Evolutionary conservation across 176 grass and related monocot genomes (phyloP), one percentile per base, ranked within the genome.

Genomic region (Avena atlantica): DNA sequence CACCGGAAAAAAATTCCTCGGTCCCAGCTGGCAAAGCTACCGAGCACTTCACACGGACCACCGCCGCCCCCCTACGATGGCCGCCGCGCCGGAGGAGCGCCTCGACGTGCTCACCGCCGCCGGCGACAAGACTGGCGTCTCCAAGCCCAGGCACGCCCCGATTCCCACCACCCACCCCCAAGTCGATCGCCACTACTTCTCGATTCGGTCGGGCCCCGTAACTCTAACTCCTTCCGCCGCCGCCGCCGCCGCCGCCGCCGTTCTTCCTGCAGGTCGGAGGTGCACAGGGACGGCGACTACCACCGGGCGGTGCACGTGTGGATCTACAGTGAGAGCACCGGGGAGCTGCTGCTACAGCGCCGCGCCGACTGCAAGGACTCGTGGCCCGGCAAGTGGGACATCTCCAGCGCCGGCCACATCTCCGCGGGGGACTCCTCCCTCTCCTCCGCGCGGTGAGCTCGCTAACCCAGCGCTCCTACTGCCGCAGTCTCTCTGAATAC

Each of bases 351-450:
- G 49, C 75, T 98, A 37, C 96, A 98, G 88, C 89, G 86, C 70
- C 91, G 96, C 42, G 86, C 93, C 50, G 95, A 93, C 70, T 92
- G 96, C 84, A 98, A 95, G 92, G 96, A 94, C 76, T 95, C 96
- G 55, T 98, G 96, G 96, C 96, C 96, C 13, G 93, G 90, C 12
- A 87, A 76, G 83, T 98, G 96, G 96, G 96, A 98, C 66, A 92
- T 94, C 81, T 98, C 96, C 66, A 95, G 92, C 85, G 90, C 93
- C 2, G 96, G 93, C 12, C 96, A 98, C 79, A 91, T 98, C 58
- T 95, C 96, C 11, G 87, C 90, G 1, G 96, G 96, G 9, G 96
- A 94, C 75, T 92, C 93, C n/a, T 98, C 96, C 9, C 93, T 98
- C 74, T 88, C 85, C 34, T 95, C 89, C 23, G 96, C 96, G 68